Conservation (phyloP, 306 rosid species). For the Neltuma alba region DNA sequence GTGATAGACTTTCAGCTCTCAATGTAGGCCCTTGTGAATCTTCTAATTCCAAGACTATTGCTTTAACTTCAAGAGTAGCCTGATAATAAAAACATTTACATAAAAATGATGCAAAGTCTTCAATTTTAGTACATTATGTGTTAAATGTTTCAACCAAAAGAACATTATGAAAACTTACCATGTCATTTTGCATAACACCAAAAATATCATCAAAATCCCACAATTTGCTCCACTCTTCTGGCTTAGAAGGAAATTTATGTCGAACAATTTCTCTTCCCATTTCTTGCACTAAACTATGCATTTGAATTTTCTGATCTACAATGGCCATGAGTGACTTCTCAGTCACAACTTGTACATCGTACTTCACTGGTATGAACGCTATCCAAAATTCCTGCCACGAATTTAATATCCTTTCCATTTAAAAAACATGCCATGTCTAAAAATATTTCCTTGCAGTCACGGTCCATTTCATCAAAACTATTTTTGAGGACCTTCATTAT, state of each 20-base stretch:
- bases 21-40: neutral
- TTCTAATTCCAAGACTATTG: neutral
- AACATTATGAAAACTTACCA: too few species aligned
- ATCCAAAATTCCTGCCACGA: neutral
- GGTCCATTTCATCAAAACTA: neutral
- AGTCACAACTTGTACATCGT: neutral
- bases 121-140: too few species aligned
- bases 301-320: neutral
- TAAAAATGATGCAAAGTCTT: too few species aligned
- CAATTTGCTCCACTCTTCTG: neutral
- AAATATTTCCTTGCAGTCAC: neutral
- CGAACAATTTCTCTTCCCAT: slow-evolving; percentile 24
- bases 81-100: neutral
- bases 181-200: too few species aligned
- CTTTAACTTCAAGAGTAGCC: neutral
- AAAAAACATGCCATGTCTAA: neutral
- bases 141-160: too few species aligned
- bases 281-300: slow-evolving; percentile 28
- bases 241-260: neutral
- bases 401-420: neutral
- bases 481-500: too few species aligned
- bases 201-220: too few species aligned
- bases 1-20: slow-evolving; percentile 15
- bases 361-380: neutral
- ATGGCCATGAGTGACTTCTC: slow-evolving; percentile 32